Conservation (phyloP, 805 yeast genomes). For the Sugiyamaella chiloensis region DNA sequence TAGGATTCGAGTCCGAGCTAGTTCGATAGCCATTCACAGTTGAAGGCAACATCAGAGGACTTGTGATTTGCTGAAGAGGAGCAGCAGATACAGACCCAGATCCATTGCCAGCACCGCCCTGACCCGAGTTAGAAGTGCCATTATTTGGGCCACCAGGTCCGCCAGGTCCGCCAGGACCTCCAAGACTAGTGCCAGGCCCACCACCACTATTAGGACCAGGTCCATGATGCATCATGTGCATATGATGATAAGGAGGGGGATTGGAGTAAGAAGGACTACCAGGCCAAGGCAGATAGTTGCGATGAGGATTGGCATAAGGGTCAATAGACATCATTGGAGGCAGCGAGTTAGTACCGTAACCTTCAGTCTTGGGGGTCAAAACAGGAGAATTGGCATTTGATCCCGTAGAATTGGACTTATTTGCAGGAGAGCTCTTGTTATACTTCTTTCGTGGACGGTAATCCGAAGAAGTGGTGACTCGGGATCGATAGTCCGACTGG, state of each 20-base stretch:
- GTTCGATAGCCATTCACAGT: not conserved
- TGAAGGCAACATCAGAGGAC: slow-evolving; percentile 1
- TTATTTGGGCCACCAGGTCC: too few species aligned
- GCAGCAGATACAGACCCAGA: too few species aligned
- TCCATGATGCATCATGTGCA: slow-evolving; percentile 4
- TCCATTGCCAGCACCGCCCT: too few species aligned
- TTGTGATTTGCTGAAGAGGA: slow-evolving; percentile 1
- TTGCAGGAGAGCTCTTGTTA: not conserved
- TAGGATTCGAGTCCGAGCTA: not conserved
- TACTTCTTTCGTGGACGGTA: slow-evolving; percentile 4
- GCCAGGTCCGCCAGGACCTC: too few species aligned
- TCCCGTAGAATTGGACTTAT: not conserved
- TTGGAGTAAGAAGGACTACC: not conserved
- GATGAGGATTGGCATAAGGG: not conserved
- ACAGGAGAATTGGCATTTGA: not conserved
- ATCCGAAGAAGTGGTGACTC: slow-evolving; percentile 1
- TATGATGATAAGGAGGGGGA: slow-evolving; percentile 2
- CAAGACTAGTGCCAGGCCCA: too few species aligned
- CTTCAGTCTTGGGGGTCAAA: slow-evolving; percentile 1
- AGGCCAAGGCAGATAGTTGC: not conserved
- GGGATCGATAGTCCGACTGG: not conserved
- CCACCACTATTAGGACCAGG: too few species aligned
- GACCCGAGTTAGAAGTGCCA: too few species aligned
- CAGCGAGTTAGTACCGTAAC: not conserved
- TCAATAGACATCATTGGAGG: slow-evolving; percentile 5